phyloP scores from a whole-genome alignment of 352 stramenopile species.

The Phytophthora cajani region DNA sequence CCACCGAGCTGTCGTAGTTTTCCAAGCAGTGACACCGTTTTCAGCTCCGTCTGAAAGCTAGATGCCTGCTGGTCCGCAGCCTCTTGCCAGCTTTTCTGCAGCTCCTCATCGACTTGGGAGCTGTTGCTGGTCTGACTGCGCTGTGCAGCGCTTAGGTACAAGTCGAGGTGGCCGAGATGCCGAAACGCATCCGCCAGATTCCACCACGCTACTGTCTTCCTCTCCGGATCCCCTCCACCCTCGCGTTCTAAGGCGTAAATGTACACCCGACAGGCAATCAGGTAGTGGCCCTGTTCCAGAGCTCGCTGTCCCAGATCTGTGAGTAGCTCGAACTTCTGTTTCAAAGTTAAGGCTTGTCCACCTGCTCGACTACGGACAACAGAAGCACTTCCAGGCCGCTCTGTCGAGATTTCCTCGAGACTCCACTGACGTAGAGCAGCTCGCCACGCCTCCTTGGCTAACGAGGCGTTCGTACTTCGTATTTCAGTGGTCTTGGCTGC shows the following conservation, averaged over 20 bases:
- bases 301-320: conserved; percentile 59
- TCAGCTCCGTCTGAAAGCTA: conserved; percentile 42
- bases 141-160: conserved; percentile 51
- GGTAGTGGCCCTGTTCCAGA: conserved; percentile 54
- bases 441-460: conserved; percentile 62
- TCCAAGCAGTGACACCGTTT: conserved; percentile 22
- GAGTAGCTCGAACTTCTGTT: conserved; percentile 59
- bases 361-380: neutral
- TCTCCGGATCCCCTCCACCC: conserved; percentile 13
- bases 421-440: conserved; percentile 61
- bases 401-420: conserved; percentile 34
- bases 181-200: conserved; percentile 67
- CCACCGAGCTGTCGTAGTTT: conserved; percentile 38
- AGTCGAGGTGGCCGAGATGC: conserved; percentile 59
- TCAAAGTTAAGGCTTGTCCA: conserved; percentile 4
- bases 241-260: conserved; percentile 54
- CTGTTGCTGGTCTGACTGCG: conserved; percentile 18
- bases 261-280: conserved; percentile 52
- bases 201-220: conserved; percentile 47
- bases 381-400: conserved; percentile 2
- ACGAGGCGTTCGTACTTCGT: conserved; percentile 3
- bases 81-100: conserved; percentile 13
- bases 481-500: neutral
- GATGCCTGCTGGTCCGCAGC: conserved; percentile 17
- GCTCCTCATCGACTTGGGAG: neutral